These are phyloP conservation scores for Paraphoma sp. DNA, from an alignment of 2,329 filamentous ascomycete genomes.

Conservation along the genomic window DNA sequence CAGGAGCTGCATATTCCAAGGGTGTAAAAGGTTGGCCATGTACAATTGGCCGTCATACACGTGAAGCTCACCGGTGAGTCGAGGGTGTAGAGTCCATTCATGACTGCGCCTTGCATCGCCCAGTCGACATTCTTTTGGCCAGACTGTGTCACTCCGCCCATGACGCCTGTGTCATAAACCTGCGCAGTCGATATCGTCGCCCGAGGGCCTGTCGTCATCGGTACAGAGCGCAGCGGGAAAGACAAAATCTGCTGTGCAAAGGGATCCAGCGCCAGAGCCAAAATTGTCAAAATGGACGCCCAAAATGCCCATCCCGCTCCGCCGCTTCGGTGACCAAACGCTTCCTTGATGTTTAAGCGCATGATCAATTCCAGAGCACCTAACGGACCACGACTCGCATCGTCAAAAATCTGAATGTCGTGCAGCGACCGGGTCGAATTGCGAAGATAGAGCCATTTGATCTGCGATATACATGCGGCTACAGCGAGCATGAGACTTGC, in stretches of 20 bases:
- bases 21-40: constrained; percentile 10
- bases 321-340: neutral
- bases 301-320: constrained; percentile 8
- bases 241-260: constrained; percentile 16
- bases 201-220: constrained; percentile 1
- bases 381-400: constrained; percentile 8
- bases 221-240: constrained; percentile 3
- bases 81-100: constrained; percentile 5
- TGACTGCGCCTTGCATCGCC: constrained; percentile 7
- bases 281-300: constrained; percentile 9
- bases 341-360: neutral
- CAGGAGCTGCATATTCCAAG: constrained; percentile 10
- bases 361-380: constrained; percentile 7
- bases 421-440: neutral
- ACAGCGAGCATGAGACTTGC: constrained; percentile 5
- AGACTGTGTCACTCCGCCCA: neutral
- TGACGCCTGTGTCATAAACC: constrained; percentile 4
- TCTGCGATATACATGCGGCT: constrained; percentile 4
- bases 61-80: constrained; percentile 2
- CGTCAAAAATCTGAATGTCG: constrained; percentile 3
- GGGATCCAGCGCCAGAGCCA: constrained; percentile 11
- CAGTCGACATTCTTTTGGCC: neutral
- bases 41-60: constrained; percentile 11
- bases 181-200: constrained; percentile 2
- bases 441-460: constrained; percentile 6